Evolutionary conservation across 768 basidiomycete species (phyloP).

Genomic region (Leccinum olivaceopallidum): DNA sequence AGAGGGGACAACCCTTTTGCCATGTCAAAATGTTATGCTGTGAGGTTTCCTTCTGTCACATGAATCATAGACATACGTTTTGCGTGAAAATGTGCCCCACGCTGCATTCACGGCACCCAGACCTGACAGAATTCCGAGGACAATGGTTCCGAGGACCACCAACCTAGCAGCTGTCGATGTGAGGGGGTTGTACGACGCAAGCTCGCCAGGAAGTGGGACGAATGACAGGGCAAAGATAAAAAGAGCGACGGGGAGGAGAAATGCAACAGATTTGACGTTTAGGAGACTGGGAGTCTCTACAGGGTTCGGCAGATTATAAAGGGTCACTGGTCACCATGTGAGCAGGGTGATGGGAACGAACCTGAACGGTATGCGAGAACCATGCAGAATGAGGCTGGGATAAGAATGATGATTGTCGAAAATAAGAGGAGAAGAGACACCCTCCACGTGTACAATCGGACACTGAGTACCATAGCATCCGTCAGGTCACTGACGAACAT

Average conservation of each 20-base stretch:
- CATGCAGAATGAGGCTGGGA: constrained; percentile 65
- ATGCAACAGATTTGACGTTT: constrained; percentile 19
- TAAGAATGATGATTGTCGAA: constrained; percentile 58
- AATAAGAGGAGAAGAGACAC: constrained; percentile 65
- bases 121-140: constrained; percentile 80
- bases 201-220: constrained; percentile 63
- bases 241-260: constrained; percentile 48
- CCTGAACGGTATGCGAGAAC: constrained; percentile 48
- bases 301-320: background rate
- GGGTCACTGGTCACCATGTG: background rate
- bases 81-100: constrained; percentile 42
- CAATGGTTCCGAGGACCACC: constrained; percentile 72
- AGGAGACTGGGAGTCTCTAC: constrained; percentile 28
- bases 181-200: constrained; percentile 41
- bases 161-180: constrained; percentile 60
- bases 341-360: constrained; percentile 9
- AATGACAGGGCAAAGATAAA: constrained; percentile 64
- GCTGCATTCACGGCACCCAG: constrained; percentile 72
- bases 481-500: constrained; percentile 4
- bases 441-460: constrained; percentile 67
- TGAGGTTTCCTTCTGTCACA: constrained; percentile 10
- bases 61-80: constrained; percentile 27
- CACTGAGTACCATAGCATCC: constrained; percentile 36
- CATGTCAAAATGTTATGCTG: constrained; percentile 10
- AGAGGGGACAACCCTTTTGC: constrained; percentile 25